Evolutionary conservation across 1,284 basidiomycete species (phyloP).

Genomic region (Marasmius fiardii): DNA sequence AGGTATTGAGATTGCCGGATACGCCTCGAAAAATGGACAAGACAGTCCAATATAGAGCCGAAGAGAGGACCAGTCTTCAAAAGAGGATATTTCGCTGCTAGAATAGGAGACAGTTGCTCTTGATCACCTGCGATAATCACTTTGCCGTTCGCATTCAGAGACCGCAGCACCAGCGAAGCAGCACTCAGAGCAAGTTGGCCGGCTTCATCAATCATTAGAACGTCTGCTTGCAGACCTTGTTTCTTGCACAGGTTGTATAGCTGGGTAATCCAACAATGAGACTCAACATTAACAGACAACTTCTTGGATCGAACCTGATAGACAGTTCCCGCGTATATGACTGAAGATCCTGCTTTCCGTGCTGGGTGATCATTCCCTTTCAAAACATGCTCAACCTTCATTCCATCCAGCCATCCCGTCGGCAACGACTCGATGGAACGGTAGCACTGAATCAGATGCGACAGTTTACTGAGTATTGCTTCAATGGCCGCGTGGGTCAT

Average conservation of each 20-base stretch:
- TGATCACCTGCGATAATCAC: slow-evolving; percentile 49
- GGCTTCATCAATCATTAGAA: slow-evolving; percentile 44
- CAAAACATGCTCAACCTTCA: slow-evolving; percentile 36
- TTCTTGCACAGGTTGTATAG: slow-evolving; percentile 43
- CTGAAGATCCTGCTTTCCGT: slow-evolving; percentile 16
- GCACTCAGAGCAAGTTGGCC: slow-evolving; percentile 44
- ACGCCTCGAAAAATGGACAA: slow-evolving; percentile 30
- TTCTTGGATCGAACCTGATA: slow-evolving; percentile 34
- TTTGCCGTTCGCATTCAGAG: slow-evolving; percentile 31
- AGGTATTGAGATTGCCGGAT: slow-evolving; percentile 15
- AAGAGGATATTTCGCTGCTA: slow-evolving; percentile 40
- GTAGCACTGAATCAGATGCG: slow-evolving; percentile 33
- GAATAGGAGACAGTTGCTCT: slow-evolving; percentile 46
- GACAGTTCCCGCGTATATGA: slow-evolving; percentile 46
- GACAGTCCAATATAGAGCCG: slow-evolving; percentile 43
- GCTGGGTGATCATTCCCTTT: slow-evolving; percentile 37
- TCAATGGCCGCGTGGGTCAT: slow-evolving; percentile 50
- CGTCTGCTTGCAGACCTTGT: slow-evolving; percentile 35
- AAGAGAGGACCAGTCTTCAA: slow-evolving; percentile 36
- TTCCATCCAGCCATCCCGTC: slow-evolving; percentile 35
- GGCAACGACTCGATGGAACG: slow-evolving; percentile 31
- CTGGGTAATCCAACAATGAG: slow-evolving; percentile 19
- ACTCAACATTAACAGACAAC: background rate
- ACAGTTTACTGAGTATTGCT: slow-evolving; percentile 38
- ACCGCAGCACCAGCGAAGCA: slow-evolving; percentile 40